phyloP scores from a whole-genome alignment of 2,329 filamentous ascomycete genomes.

The Fusarium compactum region DNA sequence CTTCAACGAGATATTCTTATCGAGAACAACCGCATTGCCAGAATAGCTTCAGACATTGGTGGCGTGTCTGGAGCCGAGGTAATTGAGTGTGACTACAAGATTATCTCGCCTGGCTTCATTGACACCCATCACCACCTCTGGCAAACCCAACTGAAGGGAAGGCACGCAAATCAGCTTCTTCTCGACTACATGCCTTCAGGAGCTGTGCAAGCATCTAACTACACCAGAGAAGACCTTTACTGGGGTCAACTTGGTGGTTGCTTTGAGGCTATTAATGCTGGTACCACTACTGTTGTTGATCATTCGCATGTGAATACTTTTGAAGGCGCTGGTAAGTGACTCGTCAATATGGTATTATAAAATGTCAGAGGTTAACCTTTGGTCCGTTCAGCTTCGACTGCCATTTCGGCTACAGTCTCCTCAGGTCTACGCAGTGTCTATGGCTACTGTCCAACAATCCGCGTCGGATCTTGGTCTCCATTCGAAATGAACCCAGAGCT shows the following conservation, averaged over 20 bases:
- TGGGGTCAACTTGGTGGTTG: slow-evolving; percentile 32
- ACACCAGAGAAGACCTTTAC: slow-evolving; percentile 4
- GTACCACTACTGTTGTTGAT: slow-evolving; percentile 29
- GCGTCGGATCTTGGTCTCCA: slow-evolving; percentile 3
- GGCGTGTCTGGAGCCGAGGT: background rate
- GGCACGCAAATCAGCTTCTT: slow-evolving; percentile 5
- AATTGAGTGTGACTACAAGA: background rate
- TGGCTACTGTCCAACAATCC: slow-evolving; percentile 18
- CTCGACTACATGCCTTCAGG: slow-evolving; percentile 14
- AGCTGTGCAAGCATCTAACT: slow-evolving; percentile 11
- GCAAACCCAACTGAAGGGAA: slow-evolving; percentile 24
- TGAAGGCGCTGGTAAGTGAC: background rate
- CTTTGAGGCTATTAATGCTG: slow-evolving; percentile 26
- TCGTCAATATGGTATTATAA: no score
- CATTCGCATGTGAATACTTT: slow-evolving; percentile 19
- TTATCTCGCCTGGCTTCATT: slow-evolving; percentile 17
- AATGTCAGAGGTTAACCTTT: no score
- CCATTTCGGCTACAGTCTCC: slow-evolving; percentile 5
- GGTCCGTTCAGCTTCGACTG: background rate
- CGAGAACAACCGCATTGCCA: slow-evolving; percentile 10
- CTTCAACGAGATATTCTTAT: slow-evolving; percentile 13
- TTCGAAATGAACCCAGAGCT: slow-evolving; percentile 6
- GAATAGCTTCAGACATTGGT: background rate
- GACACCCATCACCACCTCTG: slow-evolving; percentile 25
- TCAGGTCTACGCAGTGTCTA: slow-evolving; percentile 22